Base-by-base conservation (phyloP, 1,284 basidiomycete genomes). In the Agaricales sp. region DNA sequence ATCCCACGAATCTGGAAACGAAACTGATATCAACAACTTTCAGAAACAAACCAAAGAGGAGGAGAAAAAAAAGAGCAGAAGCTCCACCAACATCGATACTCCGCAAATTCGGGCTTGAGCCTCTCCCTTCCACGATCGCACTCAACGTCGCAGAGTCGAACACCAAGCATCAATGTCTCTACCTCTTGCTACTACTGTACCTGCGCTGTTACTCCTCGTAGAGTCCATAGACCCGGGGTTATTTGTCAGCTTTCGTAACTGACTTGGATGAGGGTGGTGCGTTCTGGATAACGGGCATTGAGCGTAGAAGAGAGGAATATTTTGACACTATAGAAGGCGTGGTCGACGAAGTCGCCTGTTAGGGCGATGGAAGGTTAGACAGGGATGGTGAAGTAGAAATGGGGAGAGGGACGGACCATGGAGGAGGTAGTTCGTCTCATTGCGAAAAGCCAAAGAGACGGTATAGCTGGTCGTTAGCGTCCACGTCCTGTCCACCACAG, bases 161-260 rank as follows among this genome's bases (percentile, higher is more conserved):
- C 13, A 99, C 92, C 59, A 99, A 95, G 64, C 92, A 97, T 65
- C 93, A 99, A 78, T 92, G 97, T 52, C 93, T 69, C 95, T 96
- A 99, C 38, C 99, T 95, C 62, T 94, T 95, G 51, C 82, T 87
- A 59, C 80, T 87, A 3, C 95, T 95, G 61, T 98, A 99, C 66
- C 99, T 99, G 30, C 94, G 73, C 64, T 92, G 87, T 65, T 96
- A 99, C 62, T 99, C 95, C 68, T 99, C 96, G 70, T 98, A 99
- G 65, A 99, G 99, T 11, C 95, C 96, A 65, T 99, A 99, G 0
- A 99, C 95, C 62, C 99, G n/a, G 95, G 0, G 93, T 97, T 60
- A 99, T 99, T 65, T 99, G 95, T 2, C 95, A 75, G n/a, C 91
- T 94, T 67, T 99, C 95, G 73, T 99, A 96, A 43, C 99, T 99